These are phyloP conservation scores for Phytophthora vignae DNA, from an alignment of 352 stramenopile species.

Conservation along the genomic window DNA sequence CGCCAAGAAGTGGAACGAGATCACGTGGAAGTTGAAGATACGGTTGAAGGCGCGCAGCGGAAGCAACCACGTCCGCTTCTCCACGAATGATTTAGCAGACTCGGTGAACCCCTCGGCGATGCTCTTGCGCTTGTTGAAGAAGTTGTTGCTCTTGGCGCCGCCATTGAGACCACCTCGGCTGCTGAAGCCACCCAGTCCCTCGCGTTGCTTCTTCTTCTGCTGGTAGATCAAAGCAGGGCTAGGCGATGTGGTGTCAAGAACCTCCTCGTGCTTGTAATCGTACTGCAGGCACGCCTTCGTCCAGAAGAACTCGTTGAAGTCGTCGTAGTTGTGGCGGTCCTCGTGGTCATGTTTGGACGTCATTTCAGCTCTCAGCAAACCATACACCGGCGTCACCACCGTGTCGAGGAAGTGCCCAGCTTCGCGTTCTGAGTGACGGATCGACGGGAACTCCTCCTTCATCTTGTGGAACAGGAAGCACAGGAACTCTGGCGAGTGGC, in stretches of 20 bases:
- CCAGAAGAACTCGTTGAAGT: conserved; percentile 99
- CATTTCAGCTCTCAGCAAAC: conserved; percentile 87
- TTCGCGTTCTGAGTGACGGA: conserved; percentile 82
- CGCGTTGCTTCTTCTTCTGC: conserved; percentile 57
- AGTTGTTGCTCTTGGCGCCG: conserved; percentile 27
- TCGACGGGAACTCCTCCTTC: conserved; percentile 86
- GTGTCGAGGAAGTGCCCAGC: conserved; percentile 98
- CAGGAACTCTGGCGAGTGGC: conserved; percentile 98
- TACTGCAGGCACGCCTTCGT: conserved; percentile 95
- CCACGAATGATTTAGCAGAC: conserved; percentile 97
- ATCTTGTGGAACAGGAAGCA: conserved; percentile 99
- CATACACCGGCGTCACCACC: conserved; percentile 97
- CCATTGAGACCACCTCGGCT: conserved; percentile 33
- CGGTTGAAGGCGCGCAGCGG: conserved; percentile 95
- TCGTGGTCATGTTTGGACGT: conserved; percentile 92
- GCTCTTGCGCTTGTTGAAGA: conserved; percentile 71
- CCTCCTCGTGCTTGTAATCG: conserved; percentile 92
- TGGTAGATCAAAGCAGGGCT: conserved; percentile 65
- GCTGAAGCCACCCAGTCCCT: conserved; percentile 45
- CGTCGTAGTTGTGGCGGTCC: conserved; percentile 98
- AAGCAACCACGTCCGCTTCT: conserved; percentile 97
- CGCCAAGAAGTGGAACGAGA: conserved; percentile 96
- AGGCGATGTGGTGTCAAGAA: conserved; percentile 76
- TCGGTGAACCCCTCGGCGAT: conserved; percentile 91
- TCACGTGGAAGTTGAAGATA: conserved; percentile 98